Percentiles rank a stretch among this genome's conserved stretches.
phyloP scores from a whole-genome alignment of 495 filamentous ascomycete species.

The Penicillium herquei region DNA sequence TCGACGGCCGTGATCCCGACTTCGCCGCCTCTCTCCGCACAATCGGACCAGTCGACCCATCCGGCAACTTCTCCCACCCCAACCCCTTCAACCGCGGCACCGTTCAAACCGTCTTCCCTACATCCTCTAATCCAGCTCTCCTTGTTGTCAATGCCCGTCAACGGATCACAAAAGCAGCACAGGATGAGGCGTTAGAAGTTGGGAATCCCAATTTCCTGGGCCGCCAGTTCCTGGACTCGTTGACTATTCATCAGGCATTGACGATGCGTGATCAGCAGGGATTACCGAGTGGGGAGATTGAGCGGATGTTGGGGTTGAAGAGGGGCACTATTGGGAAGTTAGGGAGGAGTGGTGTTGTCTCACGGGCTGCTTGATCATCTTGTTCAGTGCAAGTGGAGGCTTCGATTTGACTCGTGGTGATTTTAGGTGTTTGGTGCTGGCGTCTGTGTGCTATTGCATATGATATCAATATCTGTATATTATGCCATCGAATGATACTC shows the following conservation, averaged over 20 bases:
- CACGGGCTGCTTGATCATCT: conserved; percentile 22
- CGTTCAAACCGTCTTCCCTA: conserved; percentile 44
- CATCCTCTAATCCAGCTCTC: conserved; percentile 52
- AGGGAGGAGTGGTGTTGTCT: conserved; percentile 52
- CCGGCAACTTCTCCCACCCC: conserved; percentile 58
- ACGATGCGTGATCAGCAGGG: conserved; percentile 57
- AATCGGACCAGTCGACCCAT: conserved; percentile 64
- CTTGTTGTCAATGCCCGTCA: conserved; percentile 47
- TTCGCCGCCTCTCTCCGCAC: conserved; percentile 60
- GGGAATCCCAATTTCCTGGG: conserved; percentile 43
- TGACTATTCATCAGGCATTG: conserved; percentile 60
- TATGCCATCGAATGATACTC: not conserved
- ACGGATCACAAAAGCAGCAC: conserved; percentile 44
- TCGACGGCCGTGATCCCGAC: conserved; percentile 63
- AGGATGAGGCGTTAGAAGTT: conserved; percentile 46
- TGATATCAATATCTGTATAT: not conserved
- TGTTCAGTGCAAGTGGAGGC: not conserved
- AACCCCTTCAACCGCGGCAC: conserved; percentile 35
- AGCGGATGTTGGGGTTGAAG: conserved; percentile 56
- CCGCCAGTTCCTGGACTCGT: conserved; percentile 60
- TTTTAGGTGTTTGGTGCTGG: conserved; percentile 7
- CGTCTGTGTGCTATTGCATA: not conserved
- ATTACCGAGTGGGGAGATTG: conserved; percentile 52
- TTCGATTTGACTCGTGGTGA: not conserved
- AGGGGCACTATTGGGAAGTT: conserved; percentile 55